A percentile compares a stretch with the other conserved stretches of the same genome.
Conservation (phyloP, 805 yeast genomes). For the Lipomyces yamadae region DNA sequence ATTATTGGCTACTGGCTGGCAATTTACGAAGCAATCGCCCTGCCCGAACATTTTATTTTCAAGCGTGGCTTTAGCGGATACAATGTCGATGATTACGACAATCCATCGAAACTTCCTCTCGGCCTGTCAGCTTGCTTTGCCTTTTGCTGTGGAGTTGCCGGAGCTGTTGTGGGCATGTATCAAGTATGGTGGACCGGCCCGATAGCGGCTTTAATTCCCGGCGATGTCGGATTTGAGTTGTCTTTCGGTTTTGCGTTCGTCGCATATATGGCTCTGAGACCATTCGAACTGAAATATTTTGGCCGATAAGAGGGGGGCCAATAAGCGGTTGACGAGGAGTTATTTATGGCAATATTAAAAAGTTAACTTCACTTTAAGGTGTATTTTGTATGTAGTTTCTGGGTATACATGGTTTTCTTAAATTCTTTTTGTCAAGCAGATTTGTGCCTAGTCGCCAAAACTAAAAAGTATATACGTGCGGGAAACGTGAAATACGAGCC, state of each 20-base stretch:
- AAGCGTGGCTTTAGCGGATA: constrained; percentile 60
- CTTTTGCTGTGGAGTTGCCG: constrained; percentile 81
- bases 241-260: constrained; percentile 69
- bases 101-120: constrained; percentile 63
- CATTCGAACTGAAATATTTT: constrained; percentile 66
- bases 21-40: constrained; percentile 73
- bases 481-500: too few relatives aligned
- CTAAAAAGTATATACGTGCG: too few relatives aligned
- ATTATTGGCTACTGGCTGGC: constrained; percentile 90
- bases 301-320: constrained; percentile 43
- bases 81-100: constrained; percentile 67
- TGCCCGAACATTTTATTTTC: constrained; percentile 85
- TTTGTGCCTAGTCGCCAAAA: too few relatives aligned
- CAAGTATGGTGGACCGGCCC: constrained; percentile 85
- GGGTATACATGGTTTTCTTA: too few relatives aligned
- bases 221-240: constrained; percentile 86
- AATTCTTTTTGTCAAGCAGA: too few relatives aligned
- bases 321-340: too few relatives aligned
- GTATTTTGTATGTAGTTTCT: too few relatives aligned
- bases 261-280: constrained; percentile 62
- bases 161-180: constrained; percentile 85
- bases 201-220: constrained; percentile 64
- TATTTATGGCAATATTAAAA: too few relatives aligned
- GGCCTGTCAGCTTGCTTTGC: constrained; percentile 81
- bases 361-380: too few relatives aligned